Evolutionary conservation across 2,329 filamentous ascomycete genomes (phyloP), one percentile per base, ranked within the genome.

Genomic region (Aspergillus japonicus): DNA sequence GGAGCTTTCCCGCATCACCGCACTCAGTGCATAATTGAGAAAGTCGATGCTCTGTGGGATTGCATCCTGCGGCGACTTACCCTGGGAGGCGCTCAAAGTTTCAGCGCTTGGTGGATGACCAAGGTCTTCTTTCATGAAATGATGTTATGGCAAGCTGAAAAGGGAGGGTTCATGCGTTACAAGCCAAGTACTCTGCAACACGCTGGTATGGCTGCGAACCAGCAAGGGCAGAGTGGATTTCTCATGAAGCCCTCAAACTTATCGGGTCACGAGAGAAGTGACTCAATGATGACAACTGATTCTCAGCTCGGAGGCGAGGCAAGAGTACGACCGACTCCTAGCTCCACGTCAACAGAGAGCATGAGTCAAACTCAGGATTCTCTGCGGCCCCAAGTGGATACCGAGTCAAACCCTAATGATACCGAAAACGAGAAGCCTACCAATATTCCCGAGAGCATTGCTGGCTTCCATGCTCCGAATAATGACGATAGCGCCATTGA

Each of bases 121-220:
- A 96, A 97, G 74, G 93, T 94, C 59, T 98, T 94, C 83, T 85
- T 97, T 55, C 93, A 97, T 70, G 94, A 98, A 78, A 96, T 96
- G 91, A 87, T 92, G 53, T 84, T 89, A 59, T 97, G 96, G 83
- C 82, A 96, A 66, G 92, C 91, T 0, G 92, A 96, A 69, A 88
- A 93, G 68, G 94, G 93, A 54, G 94, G 94, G 0, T 97, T 97
- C 71, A 87, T 97, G 80, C 82, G 82, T 33, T 80, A 82, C 62
- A 74, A 75, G 2, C 77, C 77, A 2, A 71, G 68, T 48, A 71
- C 72, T 24, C 60, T 75, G 52, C 72, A 72, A 50, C 69, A 64
- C 47, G 65, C 69, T 21, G 63, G 58, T 1, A 65, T 72, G 50
- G 65, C 62, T 6, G 47, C 64, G 0, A 66, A 74, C 57, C 67